Evolutionary conservation across 179 eudicot species (phyloP), one percentile per base, ranked within the genome.

Genomic region (Spergularia azorica): DNA sequence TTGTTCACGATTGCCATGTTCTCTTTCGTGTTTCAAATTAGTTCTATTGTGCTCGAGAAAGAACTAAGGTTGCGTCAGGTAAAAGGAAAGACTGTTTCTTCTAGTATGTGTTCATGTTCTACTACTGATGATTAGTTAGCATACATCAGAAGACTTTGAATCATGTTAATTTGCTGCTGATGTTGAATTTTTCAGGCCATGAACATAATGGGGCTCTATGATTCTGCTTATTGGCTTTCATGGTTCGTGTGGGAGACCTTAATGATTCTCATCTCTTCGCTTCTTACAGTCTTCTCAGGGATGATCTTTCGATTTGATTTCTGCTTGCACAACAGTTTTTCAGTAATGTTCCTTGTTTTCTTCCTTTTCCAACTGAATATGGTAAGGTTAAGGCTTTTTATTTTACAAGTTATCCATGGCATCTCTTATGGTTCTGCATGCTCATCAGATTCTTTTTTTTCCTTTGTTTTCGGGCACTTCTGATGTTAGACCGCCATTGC

Each of bases 151-250:
- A 26, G 32, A 56, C 41, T 55, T n/a, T 16, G 18, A 54, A 14
- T 12, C 18, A 13, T 72, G 64, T n/a, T 41, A 17, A 60, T 73
- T 21, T 73, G 43, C n/a, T 41, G 55, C 5, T 60, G 11, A 17
- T 57, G 18, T 48, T 80, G 48, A 11, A 9, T 26, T 90, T 83
- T 2, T 78, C 86, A 94, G 98, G 96, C 93, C 43, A 89, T 94
- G 98, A 82, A 86, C 59, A 86, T 92, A 83, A 94, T 94, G 97
- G 98, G 98, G 79, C 96, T 94, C 38, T 92, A 90, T 86, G 98
- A 94, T 81, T 88, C 94, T 58, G 98, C 98, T 20, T 89, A 92
- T 75, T 94, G 98, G 98, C 83, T 94, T 62, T 92, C 97, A 5
- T 92, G 96, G 97, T 82, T 94, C 59, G 75, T 83, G 0, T 92